Conservation (phyloP, 2,329 filamentous ascomycete species). For the Juglanconis sp. region DNA sequence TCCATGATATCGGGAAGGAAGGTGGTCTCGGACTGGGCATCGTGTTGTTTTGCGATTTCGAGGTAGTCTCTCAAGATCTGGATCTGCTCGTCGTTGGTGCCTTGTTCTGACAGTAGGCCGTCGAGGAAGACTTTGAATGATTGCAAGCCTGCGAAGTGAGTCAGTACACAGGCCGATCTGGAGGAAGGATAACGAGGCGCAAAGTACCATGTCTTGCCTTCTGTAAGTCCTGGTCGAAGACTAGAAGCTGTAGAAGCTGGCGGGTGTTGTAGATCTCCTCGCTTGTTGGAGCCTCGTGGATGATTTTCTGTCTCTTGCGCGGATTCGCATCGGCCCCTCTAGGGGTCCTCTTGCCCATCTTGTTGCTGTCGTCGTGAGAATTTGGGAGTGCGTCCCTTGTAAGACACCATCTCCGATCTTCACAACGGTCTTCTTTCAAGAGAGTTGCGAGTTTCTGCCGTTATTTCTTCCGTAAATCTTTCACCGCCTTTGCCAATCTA, state of each 20-base stretch:
- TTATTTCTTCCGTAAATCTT: background rate
- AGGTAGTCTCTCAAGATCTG: slow-evolving; percentile 69
- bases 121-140: slow-evolving; percentile 72
- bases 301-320: slow-evolving; percentile 54
- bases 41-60: slow-evolving; percentile 48
- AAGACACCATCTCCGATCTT: background rate
- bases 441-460: slow-evolving; percentile 7
- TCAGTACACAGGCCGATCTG: slow-evolving; percentile 2
- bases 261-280: slow-evolving; percentile 61
- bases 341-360: slow-evolving; percentile 13
- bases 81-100: slow-evolving; percentile 45
- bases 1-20: slow-evolving; percentile 80
- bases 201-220: slow-evolving; percentile 61
- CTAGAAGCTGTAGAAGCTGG: slow-evolving; percentile 66
- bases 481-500: background rate
- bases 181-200: background rate
- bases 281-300: slow-evolving; percentile 54
- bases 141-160: slow-evolving; percentile 51
- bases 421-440: background rate
- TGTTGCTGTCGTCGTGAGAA: background rate
- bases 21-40: slow-evolving; percentile 55
- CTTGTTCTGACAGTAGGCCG: slow-evolving; percentile 52
- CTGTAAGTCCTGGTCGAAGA: slow-evolving; percentile 67
- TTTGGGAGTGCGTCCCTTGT: background rate
- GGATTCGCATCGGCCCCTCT: slow-evolving; percentile 38